Evolutionary conservation across 805 yeast genomes (phyloP).

Genomic region (Candida ipomoeae): DNA sequence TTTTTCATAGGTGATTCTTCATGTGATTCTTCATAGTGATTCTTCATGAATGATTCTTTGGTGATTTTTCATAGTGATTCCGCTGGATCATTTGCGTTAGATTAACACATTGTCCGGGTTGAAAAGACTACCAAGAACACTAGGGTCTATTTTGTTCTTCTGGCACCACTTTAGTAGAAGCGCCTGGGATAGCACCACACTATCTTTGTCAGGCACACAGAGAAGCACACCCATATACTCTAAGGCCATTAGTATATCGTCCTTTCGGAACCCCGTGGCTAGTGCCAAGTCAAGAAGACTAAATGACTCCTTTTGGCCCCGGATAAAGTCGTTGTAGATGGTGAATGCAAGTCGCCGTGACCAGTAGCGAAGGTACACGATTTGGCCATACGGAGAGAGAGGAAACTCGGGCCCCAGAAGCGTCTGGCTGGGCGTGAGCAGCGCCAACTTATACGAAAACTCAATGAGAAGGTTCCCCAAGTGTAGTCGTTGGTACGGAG

Average conservation of each 20-base stretch:
- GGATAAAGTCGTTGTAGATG: conserved; percentile 13
- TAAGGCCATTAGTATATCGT: conserved; percentile 57
- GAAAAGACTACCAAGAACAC: conserved; percentile 25
- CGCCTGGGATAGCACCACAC: conserved; percentile 17
- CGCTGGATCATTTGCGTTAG: background rate
- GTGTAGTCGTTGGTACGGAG: conserved; percentile 80
- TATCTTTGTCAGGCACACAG: conserved; percentile 2
- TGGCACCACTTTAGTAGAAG: conserved; percentile 30
- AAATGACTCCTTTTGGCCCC: conserved; percentile 15
- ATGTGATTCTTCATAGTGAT: too few species aligned
- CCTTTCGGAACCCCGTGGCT: conserved; percentile 60
- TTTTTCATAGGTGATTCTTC: too few species aligned
- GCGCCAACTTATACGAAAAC: conserved; percentile 74
- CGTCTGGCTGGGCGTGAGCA: conserved; percentile 46
- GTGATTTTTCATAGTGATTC: background rate
- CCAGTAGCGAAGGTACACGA: conserved; percentile 78
- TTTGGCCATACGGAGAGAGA: conserved; percentile 72
- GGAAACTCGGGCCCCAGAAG: conserved; percentile 93
- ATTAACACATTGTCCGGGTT: conserved; percentile 14
- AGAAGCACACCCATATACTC: conserved; percentile 45
- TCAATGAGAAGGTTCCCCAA: conserved; percentile 79
- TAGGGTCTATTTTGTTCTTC: conserved; percentile 21
- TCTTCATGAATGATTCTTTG: too few species aligned
- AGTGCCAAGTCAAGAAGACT: conserved; percentile 48
- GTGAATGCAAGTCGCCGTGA: conserved; percentile 35